Conservation (phyloP, 495 filamentous ascomycete genomes). For the Platismatia glauca region DNA sequence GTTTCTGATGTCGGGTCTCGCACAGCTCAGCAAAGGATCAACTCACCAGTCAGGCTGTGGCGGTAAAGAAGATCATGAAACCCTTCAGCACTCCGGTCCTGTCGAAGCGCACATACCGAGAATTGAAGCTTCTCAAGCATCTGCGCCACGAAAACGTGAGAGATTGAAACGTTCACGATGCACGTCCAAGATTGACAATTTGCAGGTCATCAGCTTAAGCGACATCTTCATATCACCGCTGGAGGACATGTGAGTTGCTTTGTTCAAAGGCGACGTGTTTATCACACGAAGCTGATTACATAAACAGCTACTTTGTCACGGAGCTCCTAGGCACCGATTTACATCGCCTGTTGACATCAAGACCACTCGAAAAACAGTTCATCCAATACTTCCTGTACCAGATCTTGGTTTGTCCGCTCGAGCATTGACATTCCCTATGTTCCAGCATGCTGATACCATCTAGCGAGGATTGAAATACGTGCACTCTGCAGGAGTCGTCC, state of each 20-base stretch:
- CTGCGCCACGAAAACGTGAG: slow-evolving; percentile 90
- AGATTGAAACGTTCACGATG: slow-evolving; percentile 12
- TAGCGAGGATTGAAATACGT: slow-evolving; percentile 98
- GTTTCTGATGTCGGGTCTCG: slow-evolving; percentile 17
- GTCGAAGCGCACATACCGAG: slow-evolving; percentile 93
- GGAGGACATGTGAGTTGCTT: slow-evolving; percentile 77
- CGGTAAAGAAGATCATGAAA: slow-evolving; percentile 99
- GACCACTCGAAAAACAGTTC: slow-evolving; percentile 97
- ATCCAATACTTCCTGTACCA: slow-evolving; percentile 99
- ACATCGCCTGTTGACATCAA: slow-evolving; percentile 87
- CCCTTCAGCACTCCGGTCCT: slow-evolving; percentile 97
- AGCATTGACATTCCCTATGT: not conserved
- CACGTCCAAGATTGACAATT: slow-evolving; percentile 21
- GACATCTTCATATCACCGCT: slow-evolving; percentile 99
- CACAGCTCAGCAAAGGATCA: slow-evolving; percentile 90
- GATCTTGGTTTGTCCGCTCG: slow-evolving; percentile 62
- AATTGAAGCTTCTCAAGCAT: slow-evolving; percentile 95
- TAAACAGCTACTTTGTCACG: slow-evolving; percentile 84
- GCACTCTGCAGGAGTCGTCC: slow-evolving; percentile 94
- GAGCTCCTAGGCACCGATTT: slow-evolving; percentile 95
- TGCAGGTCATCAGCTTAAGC: slow-evolving; percentile 90
- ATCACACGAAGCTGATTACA: slow-evolving; percentile 28
- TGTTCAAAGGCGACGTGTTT: not conserved
- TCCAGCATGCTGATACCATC: not conserved
- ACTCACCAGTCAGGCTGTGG: slow-evolving; percentile 89